These are phyloP conservation scores for Coemansia sp. DNA, from an alignment of 192 early-diverging fungal genomes.

Conservation along the genomic window DNA sequence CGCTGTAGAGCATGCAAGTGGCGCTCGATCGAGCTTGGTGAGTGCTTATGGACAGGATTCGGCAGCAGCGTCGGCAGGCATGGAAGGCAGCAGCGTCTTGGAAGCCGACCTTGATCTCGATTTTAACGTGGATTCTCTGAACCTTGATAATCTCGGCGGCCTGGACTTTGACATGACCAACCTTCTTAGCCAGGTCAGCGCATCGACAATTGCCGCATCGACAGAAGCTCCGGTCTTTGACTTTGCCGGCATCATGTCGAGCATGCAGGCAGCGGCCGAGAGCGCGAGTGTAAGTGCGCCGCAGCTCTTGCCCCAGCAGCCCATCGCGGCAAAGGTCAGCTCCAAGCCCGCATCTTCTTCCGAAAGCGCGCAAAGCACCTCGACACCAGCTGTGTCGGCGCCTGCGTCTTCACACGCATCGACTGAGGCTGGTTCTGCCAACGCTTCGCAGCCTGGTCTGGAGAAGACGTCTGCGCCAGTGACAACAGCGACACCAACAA, in stretches of 20 bases:
- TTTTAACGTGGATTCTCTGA: constrained; percentile 48
- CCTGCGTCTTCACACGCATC: not conserved
- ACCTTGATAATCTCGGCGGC: constrained; percentile 29
- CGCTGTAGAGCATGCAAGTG: not conserved
- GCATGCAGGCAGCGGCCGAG: not conserved
- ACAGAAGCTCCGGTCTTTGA: too few relatives aligned
- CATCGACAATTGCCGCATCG: constrained; percentile 3
- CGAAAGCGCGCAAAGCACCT: not conserved
- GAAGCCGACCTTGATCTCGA: constrained; percentile 17
- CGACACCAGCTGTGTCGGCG: not conserved
- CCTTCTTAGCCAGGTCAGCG: constrained; percentile 42
- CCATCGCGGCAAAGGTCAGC: not conserved
- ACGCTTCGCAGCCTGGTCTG: not conserved
- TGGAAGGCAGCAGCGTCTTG: too few relatives aligned
- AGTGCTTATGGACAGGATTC: not conserved
- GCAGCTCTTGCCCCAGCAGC: not conserved
- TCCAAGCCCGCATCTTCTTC: not conserved
- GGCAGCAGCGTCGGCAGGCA: not conserved
- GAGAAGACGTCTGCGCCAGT: not conserved
- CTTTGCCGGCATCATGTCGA: too few relatives aligned
- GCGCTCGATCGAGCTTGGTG: not conserved
- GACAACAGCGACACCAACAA: not conserved
- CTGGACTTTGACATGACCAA: constrained; percentile 48
- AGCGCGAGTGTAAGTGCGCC: not conserved
- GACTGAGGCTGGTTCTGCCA: not conserved